Evolutionary conservation across 2,329 filamentous ascomycete genomes (phyloP).

Genomic region (Pseudogymnoascus destructans): DNA sequence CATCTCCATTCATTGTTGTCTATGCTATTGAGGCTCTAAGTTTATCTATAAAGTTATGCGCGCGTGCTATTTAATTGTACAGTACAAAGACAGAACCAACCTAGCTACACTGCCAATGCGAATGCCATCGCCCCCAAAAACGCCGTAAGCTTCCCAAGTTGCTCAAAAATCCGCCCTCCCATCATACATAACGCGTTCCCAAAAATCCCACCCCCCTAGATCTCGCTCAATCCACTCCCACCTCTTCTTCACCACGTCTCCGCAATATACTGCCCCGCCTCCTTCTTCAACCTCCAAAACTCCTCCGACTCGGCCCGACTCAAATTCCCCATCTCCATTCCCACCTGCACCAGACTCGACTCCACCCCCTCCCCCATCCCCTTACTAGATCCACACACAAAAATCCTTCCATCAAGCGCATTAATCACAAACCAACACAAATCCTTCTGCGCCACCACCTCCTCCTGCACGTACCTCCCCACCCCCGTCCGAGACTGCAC

Average conservation of each 20-base stretch:
- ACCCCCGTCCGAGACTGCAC: constrained; percentile 57
- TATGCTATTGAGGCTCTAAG: neutral
- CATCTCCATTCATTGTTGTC: neutral
- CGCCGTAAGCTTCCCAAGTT: neutral
- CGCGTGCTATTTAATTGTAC: neutral
- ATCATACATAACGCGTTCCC: constrained; percentile 25
- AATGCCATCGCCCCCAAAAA: neutral
- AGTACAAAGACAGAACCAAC: neutral
- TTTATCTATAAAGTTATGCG: neutral
- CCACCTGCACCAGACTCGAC: constrained; percentile 72
- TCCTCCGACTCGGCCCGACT: constrained; percentile 66
- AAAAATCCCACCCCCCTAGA: constrained; percentile 29
- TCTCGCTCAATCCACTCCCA: constrained; percentile 26
- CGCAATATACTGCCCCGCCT: constrained; percentile 88
- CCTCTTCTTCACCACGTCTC: constrained; percentile 43
- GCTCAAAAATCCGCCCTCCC: neutral
- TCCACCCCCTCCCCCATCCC: constrained; percentile 98
- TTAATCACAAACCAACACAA: constrained; percentile 99
- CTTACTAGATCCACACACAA: constrained; percentile 88
- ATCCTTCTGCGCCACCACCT: constrained; percentile 80
- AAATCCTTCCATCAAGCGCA: constrained; percentile 85
- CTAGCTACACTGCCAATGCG: neutral
- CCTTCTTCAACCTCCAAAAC: constrained; percentile 88
- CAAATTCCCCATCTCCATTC: constrained; percentile 83
- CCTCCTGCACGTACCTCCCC: constrained; percentile 89